These are phyloP conservation scores for Phytophthora sp. DNA, from an alignment of 352 stramenopile species.

Conservation along the genomic window DNA sequence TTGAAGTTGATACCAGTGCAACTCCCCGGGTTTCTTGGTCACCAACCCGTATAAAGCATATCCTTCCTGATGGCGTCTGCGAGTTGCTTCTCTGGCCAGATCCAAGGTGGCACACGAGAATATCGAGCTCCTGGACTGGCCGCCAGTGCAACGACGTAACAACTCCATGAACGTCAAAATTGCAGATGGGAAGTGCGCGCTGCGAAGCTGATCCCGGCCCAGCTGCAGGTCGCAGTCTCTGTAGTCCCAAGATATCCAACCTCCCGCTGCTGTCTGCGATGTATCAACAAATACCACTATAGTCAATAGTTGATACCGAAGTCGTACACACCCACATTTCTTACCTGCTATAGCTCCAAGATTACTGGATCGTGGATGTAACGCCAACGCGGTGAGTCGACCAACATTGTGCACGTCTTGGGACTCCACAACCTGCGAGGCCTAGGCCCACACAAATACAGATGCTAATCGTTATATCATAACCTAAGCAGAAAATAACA, in stretches of 20 bases:
- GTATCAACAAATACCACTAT: constrained; percentile 5
- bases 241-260: constrained; percentile 30
- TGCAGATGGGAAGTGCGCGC: constrained; percentile 9
- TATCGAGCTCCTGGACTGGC: constrained; percentile 32
- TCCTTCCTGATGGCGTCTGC: constrained; percentile 11
- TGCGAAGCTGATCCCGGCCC: constrained; percentile 10
- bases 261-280: constrained; percentile 33
- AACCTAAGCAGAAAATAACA: too few relatives aligned
- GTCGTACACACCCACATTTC: too few relatives aligned
- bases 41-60: constrained; percentile 23
- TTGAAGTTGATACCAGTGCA: constrained; percentile 9
- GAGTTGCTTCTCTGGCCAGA: constrained; percentile 1
- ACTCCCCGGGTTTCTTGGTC: constrained; percentile 7
- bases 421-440: constrained; percentile 35
- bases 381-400: constrained; percentile 40
- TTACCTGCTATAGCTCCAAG: constrained; percentile 49
- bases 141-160: constrained; percentile 46
- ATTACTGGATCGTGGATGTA: constrained; percentile 34
- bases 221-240: not conserved
- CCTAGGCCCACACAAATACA: too few relatives aligned
- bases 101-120: constrained; percentile 35
- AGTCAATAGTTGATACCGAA: too few relatives aligned
- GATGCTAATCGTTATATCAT: too few relatives aligned
- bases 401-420: constrained; percentile 23
- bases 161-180: constrained; percentile 18